A percentile compares a stretch with the other conserved stretches of the same genome.
Evolutionary conservation across 2,329 filamentous ascomycete species (phyloP).

Genomic region (Scorias spongiosa): DNA sequence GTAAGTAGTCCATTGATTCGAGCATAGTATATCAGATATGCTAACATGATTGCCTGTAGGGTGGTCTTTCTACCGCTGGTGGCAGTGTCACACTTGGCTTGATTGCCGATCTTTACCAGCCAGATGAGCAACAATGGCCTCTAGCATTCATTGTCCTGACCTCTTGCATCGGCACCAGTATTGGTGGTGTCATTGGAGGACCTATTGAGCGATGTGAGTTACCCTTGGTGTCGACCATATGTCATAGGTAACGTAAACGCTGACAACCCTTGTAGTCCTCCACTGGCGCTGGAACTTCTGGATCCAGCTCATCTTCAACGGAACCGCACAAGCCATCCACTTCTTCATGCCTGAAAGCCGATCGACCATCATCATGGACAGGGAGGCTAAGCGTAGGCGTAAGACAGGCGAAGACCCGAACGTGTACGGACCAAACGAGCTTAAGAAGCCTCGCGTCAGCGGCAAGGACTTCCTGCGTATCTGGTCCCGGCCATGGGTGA

Average conservation of each 20-base stretch:
- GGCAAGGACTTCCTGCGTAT: slow-evolving; percentile 30
- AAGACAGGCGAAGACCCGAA: slow-evolving; percentile 42
- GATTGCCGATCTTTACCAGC: slow-evolving; percentile 45
- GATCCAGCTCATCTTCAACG: slow-evolving; percentile 70
- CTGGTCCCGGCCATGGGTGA: slow-evolving; percentile 50
- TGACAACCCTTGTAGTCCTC: slow-evolving; percentile 18
- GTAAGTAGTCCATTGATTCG: neutral
- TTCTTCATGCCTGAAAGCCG: slow-evolving; percentile 57
- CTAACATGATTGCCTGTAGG: slow-evolving; percentile 33
- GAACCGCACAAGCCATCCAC: slow-evolving; percentile 50
- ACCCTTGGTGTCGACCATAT: neutral
- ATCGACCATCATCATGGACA: slow-evolving; percentile 59
- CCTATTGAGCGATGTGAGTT: slow-evolving; percentile 19
- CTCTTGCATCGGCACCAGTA: slow-evolving; percentile 7
- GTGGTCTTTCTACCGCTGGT: slow-evolving; percentile 37
- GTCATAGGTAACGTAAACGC: neutral
- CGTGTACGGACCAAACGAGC: slow-evolving; percentile 56
- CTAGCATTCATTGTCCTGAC: slow-evolving; percentile 38
- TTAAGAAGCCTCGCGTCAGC: slow-evolving; percentile 28
- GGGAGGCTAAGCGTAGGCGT: slow-evolving; percentile 55
- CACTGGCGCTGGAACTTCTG: slow-evolving; percentile 66
- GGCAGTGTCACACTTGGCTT: slow-evolving; percentile 50
- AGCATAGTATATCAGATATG: slow-evolving; percentile 39
- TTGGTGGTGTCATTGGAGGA: slow-evolving; percentile 9
- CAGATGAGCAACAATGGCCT: slow-evolving; percentile 40